Evolutionary conservation across 129 eudicot species (phyloP).

Genomic region (Silybum marianum): DNA sequence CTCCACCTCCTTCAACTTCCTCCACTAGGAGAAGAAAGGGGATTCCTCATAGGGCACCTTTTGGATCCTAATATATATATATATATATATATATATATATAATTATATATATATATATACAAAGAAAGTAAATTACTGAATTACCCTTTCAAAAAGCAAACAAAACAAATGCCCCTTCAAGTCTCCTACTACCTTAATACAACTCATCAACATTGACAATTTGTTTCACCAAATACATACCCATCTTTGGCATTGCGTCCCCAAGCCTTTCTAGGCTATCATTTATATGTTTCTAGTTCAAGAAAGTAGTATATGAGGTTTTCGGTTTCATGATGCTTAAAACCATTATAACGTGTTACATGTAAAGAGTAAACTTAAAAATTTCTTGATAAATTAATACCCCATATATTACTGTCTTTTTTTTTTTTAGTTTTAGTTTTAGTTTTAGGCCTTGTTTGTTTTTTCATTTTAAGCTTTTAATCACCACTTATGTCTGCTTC

Average conservation of each 20-base stretch:
- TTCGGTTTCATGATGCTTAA: not conserved
- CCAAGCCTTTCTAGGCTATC: slow-evolving; percentile 35
- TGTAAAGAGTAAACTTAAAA: slow-evolving; percentile 12
- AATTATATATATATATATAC: slow-evolving; percentile 9
- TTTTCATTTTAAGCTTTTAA: too few species aligned
- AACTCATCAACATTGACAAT: slow-evolving; percentile 51
- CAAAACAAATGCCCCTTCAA: slow-evolving; percentile 25
- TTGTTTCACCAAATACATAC: slow-evolving; percentile 44
- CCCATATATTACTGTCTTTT: not conserved
- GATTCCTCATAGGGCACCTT: slow-evolving; percentile 96
- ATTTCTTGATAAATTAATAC: slow-evolving; percentile 22
- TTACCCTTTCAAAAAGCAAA: slow-evolving; percentile 14
- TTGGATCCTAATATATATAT: slow-evolving; percentile 41
- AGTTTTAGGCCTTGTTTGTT: too few species aligned
- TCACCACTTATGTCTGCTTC: too few species aligned
- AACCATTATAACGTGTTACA: slow-evolving; percentile 15
- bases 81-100: not conserved
- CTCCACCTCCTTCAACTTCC: slow-evolving; percentile 67
- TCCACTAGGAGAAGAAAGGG: slow-evolving; percentile 92
- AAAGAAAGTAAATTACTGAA: slow-evolving; percentile 25
- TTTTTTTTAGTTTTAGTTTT: not conserved
- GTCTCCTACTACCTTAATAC: slow-evolving; percentile 44
- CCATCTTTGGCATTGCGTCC: slow-evolving; percentile 34
- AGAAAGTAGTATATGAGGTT: slow-evolving; percentile 12
- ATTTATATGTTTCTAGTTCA: slow-evolving; percentile 36